Base-by-base conservation (phyloP, 2,329 filamentous ascomycete genomes). In the Didymella keratinophila region DNA sequence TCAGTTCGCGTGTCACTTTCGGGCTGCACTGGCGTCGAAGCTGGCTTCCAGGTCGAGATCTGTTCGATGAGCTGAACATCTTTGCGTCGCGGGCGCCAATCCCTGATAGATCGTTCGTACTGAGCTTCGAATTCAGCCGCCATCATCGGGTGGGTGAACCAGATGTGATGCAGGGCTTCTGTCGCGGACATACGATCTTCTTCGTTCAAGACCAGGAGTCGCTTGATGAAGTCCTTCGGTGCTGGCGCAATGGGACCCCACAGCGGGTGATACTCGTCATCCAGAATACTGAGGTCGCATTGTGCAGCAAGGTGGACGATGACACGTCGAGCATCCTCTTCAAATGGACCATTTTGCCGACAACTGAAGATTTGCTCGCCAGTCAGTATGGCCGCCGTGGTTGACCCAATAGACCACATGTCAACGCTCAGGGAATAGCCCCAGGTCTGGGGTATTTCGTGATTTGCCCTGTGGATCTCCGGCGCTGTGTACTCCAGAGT, bases 371-470 rank as follows among this genome's bases (percentile, higher is more conserved):
- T 72, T 2, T 77, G 73, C 10, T 82, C 76, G 14, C 83, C 83
- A 0, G 81, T 81, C 16, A 88, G 74, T 14, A 88, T 70, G 9
- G 81, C 76, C 9, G 78, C 79, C 2, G 84, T 78, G 2, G 88
- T 77, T 45, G 80, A 81, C 6, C 86, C 86, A n/a, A 88, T 66
- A 0, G 86, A 85, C 86, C 86, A 88, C 71, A 89, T 80, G 63
- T 89, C 86, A 9, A 87, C 79, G 10, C 83, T 80, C 66, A 83
- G 82, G 27, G 83, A 85, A 68, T 88, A 88, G 2, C 84, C 83
- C 34, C 68, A 44, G 1, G 68, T 60, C 1, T 37, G 32, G 9
- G 67, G 65, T 25, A 68, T 71, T 28, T 58, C 59, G 14, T 55
- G 61, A 59, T 72, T 80, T 41, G 56, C 61, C 37, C 59, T 62